Conservation (phyloP, 192 early-diverging fungal genomes). For the Entomortierella lignicola region DNA sequence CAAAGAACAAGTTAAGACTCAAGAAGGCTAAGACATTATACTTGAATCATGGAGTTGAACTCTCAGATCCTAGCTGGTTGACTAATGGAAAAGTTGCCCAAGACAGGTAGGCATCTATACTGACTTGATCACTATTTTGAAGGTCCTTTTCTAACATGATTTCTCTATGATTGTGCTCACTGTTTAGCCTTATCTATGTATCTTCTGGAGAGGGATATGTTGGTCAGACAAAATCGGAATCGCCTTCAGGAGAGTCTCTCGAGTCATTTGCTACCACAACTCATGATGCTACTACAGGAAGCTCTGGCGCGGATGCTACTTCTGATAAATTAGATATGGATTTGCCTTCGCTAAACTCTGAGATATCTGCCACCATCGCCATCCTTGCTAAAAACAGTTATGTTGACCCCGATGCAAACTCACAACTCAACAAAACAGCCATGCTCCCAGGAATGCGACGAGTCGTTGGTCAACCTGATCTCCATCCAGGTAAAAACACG, state of each 20-base stretch:
- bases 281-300: not conserved
- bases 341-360: slow-evolving; percentile 2
- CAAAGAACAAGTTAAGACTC: slow-evolving; percentile 67
- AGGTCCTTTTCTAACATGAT: not conserved
- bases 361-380: slow-evolving; percentile 42
- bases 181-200: slow-evolving; percentile 52
- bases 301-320: not conserved
- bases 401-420: slow-evolving; percentile 58
- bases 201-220: slow-evolving; percentile 66
- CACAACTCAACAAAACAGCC: slow-evolving; percentile 58
- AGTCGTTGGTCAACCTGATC: slow-evolving; percentile 65
- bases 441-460: slow-evolving; percentile 59
- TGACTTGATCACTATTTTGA: not conserved
- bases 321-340: slow-evolving; percentile 1
- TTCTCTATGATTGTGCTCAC: not conserved
- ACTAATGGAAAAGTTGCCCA: slow-evolving; percentile 45
- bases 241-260: slow-evolving; percentile 4
- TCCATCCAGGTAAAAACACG: slow-evolving; percentile 58
- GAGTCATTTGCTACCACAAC: not conserved
- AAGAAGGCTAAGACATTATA: slow-evolving; percentile 62
- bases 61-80: slow-evolving; percentile 25
- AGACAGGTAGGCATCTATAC: slow-evolving; percentile 39
- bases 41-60: slow-evolving; percentile 37
- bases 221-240: slow-evolving; percentile 45
- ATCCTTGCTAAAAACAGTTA: slow-evolving; percentile 56